Percentiles rank a stretch among this genome's conserved stretches.
These are phyloP conservation scores for Articulospora tetracladia DNA, from an alignment of 495 filamentous ascomycete genomes.

Conservation along the genomic window DNA sequence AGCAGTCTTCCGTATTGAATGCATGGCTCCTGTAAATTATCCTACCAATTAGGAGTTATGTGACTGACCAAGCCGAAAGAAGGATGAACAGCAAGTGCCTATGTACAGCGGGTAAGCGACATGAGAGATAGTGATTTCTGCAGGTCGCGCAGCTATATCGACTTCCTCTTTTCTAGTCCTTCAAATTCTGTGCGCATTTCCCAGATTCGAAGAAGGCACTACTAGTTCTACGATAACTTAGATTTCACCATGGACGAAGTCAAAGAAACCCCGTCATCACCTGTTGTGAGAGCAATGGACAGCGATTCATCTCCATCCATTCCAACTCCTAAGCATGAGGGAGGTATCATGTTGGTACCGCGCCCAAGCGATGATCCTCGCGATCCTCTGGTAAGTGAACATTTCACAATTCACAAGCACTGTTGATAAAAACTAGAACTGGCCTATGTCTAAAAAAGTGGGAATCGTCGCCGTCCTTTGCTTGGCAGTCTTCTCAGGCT, in stretches of 20 bases:
- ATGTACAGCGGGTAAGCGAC: background rate
- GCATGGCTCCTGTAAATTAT: no score
- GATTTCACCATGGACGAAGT: background rate
- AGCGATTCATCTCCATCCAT: background rate
- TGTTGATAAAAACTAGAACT: slow-evolving; percentile 7
- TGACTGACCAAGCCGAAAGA: no score
- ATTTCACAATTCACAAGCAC: background rate
- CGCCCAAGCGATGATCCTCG: slow-evolving; percentile 21
- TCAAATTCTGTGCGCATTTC: no score
- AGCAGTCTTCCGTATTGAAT: background rate
- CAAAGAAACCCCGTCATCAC: background rate
- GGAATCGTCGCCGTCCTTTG: slow-evolving; percentile 9
- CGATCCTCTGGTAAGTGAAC: slow-evolving; percentile 17
- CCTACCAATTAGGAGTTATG: no score
- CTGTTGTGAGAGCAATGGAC: slow-evolving; percentile 1
- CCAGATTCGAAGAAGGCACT: no score
- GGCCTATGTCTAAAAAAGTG: slow-evolving; percentile 12
- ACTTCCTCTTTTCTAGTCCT: no score
- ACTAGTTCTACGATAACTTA: no score
- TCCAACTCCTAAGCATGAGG: slow-evolving; percentile 3
- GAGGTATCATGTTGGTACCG: slow-evolving; percentile 14
- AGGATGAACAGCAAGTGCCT: background rate
- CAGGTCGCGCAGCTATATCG: no score
- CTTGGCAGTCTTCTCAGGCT: slow-evolving; percentile 12
- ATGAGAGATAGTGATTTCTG: no score